Percentiles rank a stretch among this genome's conserved stretches.
phyloP scores from a whole-genome alignment of 1,139 yeast species.

The Scheffersomyces parashehatae region DNA sequence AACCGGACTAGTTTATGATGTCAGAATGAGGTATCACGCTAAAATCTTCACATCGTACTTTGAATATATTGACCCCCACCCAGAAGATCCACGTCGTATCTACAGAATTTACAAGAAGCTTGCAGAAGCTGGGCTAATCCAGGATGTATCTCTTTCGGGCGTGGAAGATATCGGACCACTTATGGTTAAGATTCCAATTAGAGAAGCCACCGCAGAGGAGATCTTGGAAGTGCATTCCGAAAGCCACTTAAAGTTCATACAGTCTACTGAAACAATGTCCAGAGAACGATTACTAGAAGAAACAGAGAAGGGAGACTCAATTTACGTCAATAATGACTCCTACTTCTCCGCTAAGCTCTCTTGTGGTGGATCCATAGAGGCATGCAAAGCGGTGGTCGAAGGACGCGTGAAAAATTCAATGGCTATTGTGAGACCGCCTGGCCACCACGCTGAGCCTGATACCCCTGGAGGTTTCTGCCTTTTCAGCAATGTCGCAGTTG shows the following conservation, averaged over 20 bases:
- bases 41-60: conserved; percentile 88
- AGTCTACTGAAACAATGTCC: conserved; percentile 75
- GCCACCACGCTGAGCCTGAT: conserved; percentile 98
- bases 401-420: conserved; percentile 88
- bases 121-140: conserved; percentile 90
- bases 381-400: conserved; percentile 93
- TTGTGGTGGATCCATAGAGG: conserved; percentile 97
- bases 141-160: conserved; percentile 80
- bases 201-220: conserved; percentile 88
- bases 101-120: conserved; percentile 89
- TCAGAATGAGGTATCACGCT: conserved; percentile 96
- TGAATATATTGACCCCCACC: conserved; percentile 97
- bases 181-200: conserved; percentile 85
- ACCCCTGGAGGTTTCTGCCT: conserved; percentile 96
- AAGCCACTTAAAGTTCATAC: conserved; percentile 75
- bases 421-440: conserved; percentile 98
- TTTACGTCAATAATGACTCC: conserved; percentile 92
- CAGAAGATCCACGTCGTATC: conserved; percentile 97
- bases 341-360: conserved; percentile 83
- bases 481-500: conserved; percentile 96
- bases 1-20: conserved; percentile 95
- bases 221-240: conserved; percentile 82
- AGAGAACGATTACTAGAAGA: conserved; percentile 77
- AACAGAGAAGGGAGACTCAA: conserved; percentile 92
- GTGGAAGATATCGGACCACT: conserved; percentile 80